Percentiles rank a stretch among this genome's conserved stretches.
These are phyloP conservation scores for Phytophthora lateralis DNA, from an alignment of 352 stramenopile species.

Conservation along the genomic window DNA sequence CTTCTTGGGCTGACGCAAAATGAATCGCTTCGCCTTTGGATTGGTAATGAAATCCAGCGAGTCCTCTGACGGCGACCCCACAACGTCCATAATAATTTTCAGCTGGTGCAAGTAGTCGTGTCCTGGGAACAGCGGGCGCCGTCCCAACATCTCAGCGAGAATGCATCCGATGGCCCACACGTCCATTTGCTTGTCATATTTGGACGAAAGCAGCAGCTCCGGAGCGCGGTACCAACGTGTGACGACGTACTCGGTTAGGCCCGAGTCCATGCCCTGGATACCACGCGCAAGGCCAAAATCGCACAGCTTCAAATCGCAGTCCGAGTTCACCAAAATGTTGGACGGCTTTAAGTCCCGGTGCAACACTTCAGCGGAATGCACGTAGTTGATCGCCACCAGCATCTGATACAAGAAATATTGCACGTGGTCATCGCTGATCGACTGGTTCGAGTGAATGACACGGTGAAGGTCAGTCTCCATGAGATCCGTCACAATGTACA, in stretches of 20 bases:
- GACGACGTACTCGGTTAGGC: slow-evolving; percentile 92
- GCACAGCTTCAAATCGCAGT: slow-evolving; percentile 83
- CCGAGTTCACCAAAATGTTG: slow-evolving; percentile 83
- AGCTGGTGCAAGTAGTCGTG: slow-evolving; percentile 89
- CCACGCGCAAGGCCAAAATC: slow-evolving; percentile 81
- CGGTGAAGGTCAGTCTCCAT: slow-evolving; percentile 83
- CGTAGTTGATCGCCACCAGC: slow-evolving; percentile 78
- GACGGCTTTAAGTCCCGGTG: slow-evolving; percentile 82
- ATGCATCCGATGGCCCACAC: slow-evolving; percentile 90
- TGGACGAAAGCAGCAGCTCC: slow-evolving; percentile 91
- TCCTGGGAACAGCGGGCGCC: slow-evolving; percentile 82
- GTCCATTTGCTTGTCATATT: slow-evolving; percentile 90
- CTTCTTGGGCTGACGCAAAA: slow-evolving; percentile 88
- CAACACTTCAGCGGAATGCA: slow-evolving; percentile 80
- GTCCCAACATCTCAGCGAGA: slow-evolving; percentile 85
- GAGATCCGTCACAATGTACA: slow-evolving; percentile 85
- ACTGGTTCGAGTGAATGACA: slow-evolving; percentile 85
- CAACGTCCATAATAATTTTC: slow-evolving; percentile 92
- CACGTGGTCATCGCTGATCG: slow-evolving; percentile 79
- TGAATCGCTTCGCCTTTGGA: slow-evolving; percentile 89
- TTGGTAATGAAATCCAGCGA: slow-evolving; percentile 90
- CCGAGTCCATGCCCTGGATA: slow-evolving; percentile 74
- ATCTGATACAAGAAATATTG: slow-evolving; percentile 87
- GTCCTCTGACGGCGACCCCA: slow-evolving; percentile 79
- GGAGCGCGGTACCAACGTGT: slow-evolving; percentile 93